A percentile compares a stretch with the other conserved stretches of the same genome.
These are phyloP conservation scores for Talaromyces pinophilus DNA, from an alignment of 2,329 filamentous ascomycete genomes.

Conservation along the genomic window DNA sequence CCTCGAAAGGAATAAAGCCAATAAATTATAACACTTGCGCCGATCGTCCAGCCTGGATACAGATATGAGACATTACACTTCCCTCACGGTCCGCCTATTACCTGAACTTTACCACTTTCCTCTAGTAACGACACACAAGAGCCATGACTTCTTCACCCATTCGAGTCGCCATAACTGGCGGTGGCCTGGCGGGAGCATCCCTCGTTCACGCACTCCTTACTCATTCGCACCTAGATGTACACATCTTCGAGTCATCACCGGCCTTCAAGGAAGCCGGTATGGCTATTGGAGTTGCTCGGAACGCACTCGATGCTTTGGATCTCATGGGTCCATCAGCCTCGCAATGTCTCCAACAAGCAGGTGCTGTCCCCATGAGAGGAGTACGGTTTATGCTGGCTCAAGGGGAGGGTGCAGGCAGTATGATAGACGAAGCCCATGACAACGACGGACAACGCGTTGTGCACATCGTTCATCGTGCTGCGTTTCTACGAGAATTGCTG, in stretches of 20 bases:
- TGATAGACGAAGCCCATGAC: slow-evolving; percentile 36
- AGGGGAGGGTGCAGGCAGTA: slow-evolving; percentile 33
- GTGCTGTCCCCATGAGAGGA: slow-evolving; percentile 31
- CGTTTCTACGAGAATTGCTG: slow-evolving; percentile 21
- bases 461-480: slow-evolving; percentile 17
- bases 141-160: not conserved
- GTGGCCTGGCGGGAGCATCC: slow-evolving; percentile 34
- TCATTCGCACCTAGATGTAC: slow-evolving; percentile 36
- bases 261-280: slow-evolving; percentile 41
- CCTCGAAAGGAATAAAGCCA: not conserved
- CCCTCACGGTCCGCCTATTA: not conserved
- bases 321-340: slow-evolving; percentile 33
- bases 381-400: slow-evolving; percentile 23
- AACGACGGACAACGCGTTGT: slow-evolving; percentile 29
- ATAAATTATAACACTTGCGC: not conserved
- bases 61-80: not conserved
- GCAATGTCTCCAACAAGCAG: slow-evolving; percentile 9
- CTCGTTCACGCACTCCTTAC: slow-evolving; percentile 41
- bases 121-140: not conserved
- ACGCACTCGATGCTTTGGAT: slow-evolving; percentile 40
- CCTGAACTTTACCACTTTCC: not conserved
- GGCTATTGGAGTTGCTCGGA: slow-evolving; percentile 43
- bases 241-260: slow-evolving; percentile 42
- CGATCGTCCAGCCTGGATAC: too few species aligned
- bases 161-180: slow-evolving; percentile 44